Evolutionary conservation across 129 eudicot species (phyloP), one percentile per base, ranked within the genome.

Genomic region (Helichrysum umbraculigerum): DNA sequence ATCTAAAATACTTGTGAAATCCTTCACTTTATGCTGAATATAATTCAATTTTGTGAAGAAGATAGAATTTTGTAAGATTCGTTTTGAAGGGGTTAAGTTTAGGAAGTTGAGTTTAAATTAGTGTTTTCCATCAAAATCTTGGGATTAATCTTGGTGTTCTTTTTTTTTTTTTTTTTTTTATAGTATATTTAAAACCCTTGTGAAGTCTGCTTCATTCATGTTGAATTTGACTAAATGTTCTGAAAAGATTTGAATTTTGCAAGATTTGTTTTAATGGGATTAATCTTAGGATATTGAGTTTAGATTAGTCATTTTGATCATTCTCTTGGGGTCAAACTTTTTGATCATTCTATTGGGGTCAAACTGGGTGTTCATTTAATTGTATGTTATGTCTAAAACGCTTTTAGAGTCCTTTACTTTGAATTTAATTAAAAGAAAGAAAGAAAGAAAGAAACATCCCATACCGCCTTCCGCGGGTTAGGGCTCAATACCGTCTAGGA

Each of bases 131-230:
- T 72, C 65, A 79, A 20, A 72, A 78, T 4, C 66, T 79, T 5
- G 66, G 60, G 34, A 74, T 79, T 37, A 79, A 79, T 17, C 14
- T 68, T 51, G 59, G 73, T 37, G 83, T 79, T 57, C 83, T 65
- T 72, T 79, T 79, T 78, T 79, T 72, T 72, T 79, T 79, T 78
- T 79, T 72, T 64, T 42, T 25, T 25, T 64, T 32, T 79, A 64
- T 79, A 78, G 83, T 79, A 64, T 33, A n/a, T 35, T 2, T 39
- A 42, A 21, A 17, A 51, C 52, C 50, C 66, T 60, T 21, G 2
- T 68, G n/a, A 66, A 34, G 41, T 35, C 41, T 35, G 6, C 50
- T 42, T 42, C 10, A 42, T 42, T 42, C 10, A 42, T 42, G 52
- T 19, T 28, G 7, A 29, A 3, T 10, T 21, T 72, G 6, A 66